These are phyloP conservation scores for Xylaria sp. DNA, from an alignment of 2,329 filamentous ascomycete species.

Conservation along the genomic window DNA sequence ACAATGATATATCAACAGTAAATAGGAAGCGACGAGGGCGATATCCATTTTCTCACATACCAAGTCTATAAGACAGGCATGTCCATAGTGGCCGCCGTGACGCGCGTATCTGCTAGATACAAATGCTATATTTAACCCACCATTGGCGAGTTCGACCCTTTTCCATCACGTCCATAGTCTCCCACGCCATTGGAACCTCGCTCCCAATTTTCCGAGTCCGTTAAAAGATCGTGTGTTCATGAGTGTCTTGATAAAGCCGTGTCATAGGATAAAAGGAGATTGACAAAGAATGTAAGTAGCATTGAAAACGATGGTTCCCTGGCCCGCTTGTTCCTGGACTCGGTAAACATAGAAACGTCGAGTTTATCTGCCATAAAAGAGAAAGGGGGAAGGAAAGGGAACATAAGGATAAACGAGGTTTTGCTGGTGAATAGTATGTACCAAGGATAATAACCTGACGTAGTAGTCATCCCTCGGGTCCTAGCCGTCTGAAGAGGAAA, in stretches of 20 bases:
- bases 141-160: neutral
- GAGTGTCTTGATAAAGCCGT: slow-evolving; percentile 22
- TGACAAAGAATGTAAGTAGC: slow-evolving; percentile 21
- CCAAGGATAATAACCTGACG: no score
- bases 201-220: neutral
- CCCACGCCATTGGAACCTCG: neutral
- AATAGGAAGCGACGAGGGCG: no score
- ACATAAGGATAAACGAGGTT: slow-evolving; percentile 16
- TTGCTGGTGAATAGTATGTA: neutral
- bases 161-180: neutral
- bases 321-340: neutral
- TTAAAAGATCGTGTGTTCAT: slow-evolving; percentile 31
- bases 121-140: neutral
- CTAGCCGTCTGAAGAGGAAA: no score
- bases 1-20: no score
- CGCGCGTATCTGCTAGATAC: slow-evolving; percentile 4
- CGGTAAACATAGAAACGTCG: neutral
- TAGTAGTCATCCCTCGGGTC: no score
- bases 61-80: no score
- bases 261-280: slow-evolving; percentile 4
- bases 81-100: no score
- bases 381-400: neutral
- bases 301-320: neutral
- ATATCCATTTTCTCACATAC: no score
- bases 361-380: neutral